Evolutionary conservation across 140 eudicot genomes (phyloP), one percentile per base, ranked within the genome.

Genomic region (Senecio squalidus): DNA sequence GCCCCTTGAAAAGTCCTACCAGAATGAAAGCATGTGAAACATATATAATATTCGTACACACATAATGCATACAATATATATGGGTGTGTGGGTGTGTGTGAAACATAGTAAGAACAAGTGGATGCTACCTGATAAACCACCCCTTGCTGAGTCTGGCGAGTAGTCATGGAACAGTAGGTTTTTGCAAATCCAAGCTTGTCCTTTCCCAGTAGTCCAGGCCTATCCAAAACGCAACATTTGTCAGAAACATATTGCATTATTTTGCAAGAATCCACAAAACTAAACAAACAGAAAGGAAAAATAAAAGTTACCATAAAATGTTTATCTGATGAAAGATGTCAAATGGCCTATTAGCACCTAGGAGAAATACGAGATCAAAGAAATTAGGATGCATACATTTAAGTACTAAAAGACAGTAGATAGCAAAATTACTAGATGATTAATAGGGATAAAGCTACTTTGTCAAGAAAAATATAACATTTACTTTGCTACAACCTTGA

Each of bases 321-420:
- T 93, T 78, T 66, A 93, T 78, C 56, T 93, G 99, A 82, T 93
- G 96, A 82, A 77, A 93, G 51, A 93, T 93, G 95, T 93, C 99
- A 58, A 66, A 93, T 21, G 99, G 99, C 74, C 99, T 93, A 78
- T 79, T 71, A 80, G 88, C 95, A 84, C 94, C 95, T 84, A 88
- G 84, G 91, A 76, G 67, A 57, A 60, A 76, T 31, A 72, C 20
- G 69, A 43, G 47, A 54, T 34, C 38, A 63, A 71, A 55, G 36
- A 65, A 41, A 64, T 73, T 69, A 79, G 73, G 41, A 64, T 55
- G 31, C 75, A 20, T 45, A 21, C 5, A 48, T 29, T 28, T 55
- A 26, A 64, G 66, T 21, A 54, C 53, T 36, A 55, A 30, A 34
- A 49, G 21, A 55, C 29, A 36, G 10, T 27, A 41, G 7, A 69